Evolutionary conservation across 331 rosid species (phyloP).

Genomic region (Spiraea crenata): DNA sequence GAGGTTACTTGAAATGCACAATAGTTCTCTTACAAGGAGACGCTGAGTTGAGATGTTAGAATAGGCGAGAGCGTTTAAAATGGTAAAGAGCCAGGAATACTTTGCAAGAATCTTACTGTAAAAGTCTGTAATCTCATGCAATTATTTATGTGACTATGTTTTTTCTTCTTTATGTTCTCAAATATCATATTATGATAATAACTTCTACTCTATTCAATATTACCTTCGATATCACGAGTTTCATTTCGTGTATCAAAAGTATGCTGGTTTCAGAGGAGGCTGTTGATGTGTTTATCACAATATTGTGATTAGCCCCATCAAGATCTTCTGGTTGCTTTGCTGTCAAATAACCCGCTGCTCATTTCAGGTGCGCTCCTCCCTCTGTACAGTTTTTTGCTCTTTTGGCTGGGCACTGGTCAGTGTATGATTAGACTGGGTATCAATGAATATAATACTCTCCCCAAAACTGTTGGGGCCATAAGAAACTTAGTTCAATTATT

Average conservation of each 20-base stretch:
- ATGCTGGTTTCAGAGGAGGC: not conserved
- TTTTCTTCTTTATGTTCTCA: too few relatives aligned
- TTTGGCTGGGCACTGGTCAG: conserved; percentile 2
- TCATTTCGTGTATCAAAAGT: not conserved
- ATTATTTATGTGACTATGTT: too few relatives aligned
- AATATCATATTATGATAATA: too few relatives aligned
- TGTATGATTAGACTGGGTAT: too few relatives aligned
- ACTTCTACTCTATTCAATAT: too few relatives aligned
- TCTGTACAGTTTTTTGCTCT: not conserved
- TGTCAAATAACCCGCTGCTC: conserved; percentile 7
- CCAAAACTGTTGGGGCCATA: too few relatives aligned
- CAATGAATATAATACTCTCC: too few relatives aligned
- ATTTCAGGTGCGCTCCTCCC: conserved; percentile 3
- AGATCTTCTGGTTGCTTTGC: not conserved
- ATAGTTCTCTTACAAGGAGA: conserved; percentile 48
- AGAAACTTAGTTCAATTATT: too few relatives aligned
- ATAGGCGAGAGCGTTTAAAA: conserved; percentile 9
- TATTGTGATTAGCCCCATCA: not conserved
- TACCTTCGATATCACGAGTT: too few relatives aligned
- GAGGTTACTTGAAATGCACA: conserved; percentile 72
- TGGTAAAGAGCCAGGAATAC: not conserved
- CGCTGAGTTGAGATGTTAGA: conserved; percentile 35
- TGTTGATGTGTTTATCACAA: not conserved
- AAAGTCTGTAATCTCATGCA: too few relatives aligned
- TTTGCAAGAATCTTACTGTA: too few relatives aligned